Evolutionary conservation across 179 eudicot genomes (phyloP).

Genomic region (Beta corolliflora): DNA sequence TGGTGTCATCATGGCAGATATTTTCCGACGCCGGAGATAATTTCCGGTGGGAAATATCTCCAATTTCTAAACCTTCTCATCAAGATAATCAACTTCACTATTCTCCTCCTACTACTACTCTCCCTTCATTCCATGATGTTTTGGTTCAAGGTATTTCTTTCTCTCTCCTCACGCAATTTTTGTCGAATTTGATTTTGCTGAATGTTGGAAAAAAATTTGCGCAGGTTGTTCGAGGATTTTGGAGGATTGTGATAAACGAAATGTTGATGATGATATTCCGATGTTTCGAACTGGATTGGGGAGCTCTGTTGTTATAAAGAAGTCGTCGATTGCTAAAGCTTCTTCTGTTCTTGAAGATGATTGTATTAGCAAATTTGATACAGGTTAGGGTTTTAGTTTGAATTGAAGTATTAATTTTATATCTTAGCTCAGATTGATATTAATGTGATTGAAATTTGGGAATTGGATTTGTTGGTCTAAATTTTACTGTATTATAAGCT

Average conservation of each 20-base stretch:
- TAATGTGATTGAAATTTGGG: neutral
- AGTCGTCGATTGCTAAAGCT: conserved; percentile 56
- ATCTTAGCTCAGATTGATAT: neutral
- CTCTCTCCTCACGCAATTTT: conserved; percentile 4
- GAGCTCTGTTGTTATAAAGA: conserved; percentile 47
- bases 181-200: neutral
- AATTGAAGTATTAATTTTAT: neutral
- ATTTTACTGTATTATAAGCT: no score
- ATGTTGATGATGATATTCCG: conserved; percentile 26
- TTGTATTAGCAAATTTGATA: conserved; percentile 6
- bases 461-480: neutral
- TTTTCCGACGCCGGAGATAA: conserved; percentile 50
- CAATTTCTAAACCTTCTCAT: conserved; percentile 12
- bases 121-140: conserved; percentile 53
- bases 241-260: conserved; percentile 29
- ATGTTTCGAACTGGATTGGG: conserved; percentile 58
- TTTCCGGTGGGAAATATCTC: conserved; percentile 68
- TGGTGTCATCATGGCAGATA: conserved; percentile 75
- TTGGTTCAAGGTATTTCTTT: conserved; percentile 50
- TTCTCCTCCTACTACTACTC: conserved; percentile 30
- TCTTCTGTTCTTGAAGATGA: conserved; percentile 50
- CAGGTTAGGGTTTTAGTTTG: conserved; percentile 25
- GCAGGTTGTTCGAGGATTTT: conserved; percentile 51
- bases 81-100: conserved; percentile 14
- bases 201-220: neutral